Percentiles rank a stretch among this genome's conserved stretches.
Evolutionary conservation across 306 rosid genomes (phyloP).

Genomic region (Ammopiptanthus mongolicus): DNA sequence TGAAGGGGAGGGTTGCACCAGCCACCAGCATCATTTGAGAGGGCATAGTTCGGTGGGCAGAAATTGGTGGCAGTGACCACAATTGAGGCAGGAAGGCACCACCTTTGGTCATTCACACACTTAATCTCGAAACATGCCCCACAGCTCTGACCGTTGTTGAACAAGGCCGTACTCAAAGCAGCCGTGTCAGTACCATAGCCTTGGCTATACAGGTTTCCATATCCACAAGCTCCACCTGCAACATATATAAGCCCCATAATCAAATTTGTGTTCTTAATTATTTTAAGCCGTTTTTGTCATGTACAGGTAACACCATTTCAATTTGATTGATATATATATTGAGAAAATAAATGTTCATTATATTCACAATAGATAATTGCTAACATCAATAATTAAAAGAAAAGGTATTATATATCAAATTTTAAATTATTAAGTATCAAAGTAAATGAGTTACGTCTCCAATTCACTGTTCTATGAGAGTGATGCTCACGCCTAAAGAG

Average conservation of each 20-base stretch:
- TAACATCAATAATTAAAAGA: neutral
- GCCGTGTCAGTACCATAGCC: slow-evolving; percentile 70
- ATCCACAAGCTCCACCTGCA: slow-evolving; percentile 79
- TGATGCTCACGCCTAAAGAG: too few relatives aligned
- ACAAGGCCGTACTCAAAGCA: slow-evolving; percentile 63
- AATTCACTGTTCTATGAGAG: neutral
- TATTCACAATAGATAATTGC: neutral
- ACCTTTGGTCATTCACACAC: slow-evolving; percentile 49
- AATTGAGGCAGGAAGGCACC: slow-evolving; percentile 54
- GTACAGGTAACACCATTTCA: too few relatives aligned
- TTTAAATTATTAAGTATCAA: neutral
- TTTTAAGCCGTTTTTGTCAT: neutral
- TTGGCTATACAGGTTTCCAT: slow-evolving; percentile 65
- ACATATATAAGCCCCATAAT: neutral
- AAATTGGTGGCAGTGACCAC: slow-evolving; percentile 72
- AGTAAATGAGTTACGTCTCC: neutral
- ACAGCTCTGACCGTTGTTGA: slow-evolving; percentile 63
- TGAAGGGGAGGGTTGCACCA: slow-evolving; percentile 82
- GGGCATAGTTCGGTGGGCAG: slow-evolving; percentile 70
- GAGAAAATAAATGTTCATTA: neutral
- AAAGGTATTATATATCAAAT: neutral
- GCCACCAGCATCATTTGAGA: slow-evolving; percentile 67
- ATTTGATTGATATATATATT: too few relatives aligned
- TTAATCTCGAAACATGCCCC: slow-evolving; percentile 68
- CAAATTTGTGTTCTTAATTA: neutral